Conservation (phyloP, 371 early-diverging fungal genomes). For the Rhizopus microsporus region DNA sequence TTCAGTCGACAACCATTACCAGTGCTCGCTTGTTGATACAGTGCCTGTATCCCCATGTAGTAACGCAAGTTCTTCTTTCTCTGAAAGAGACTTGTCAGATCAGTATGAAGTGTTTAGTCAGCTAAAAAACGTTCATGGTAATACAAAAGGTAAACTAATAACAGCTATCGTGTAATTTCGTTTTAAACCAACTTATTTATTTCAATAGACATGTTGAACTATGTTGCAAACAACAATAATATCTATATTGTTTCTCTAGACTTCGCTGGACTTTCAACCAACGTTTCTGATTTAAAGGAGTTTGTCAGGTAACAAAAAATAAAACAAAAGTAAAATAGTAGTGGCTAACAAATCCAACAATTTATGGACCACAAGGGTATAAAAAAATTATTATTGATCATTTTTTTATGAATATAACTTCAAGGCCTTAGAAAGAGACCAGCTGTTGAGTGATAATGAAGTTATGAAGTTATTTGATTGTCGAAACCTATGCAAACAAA, state of each 20-base stretch:
- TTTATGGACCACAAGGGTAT: slow-evolving; percentile 13
- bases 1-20: slow-evolving; percentile 3
- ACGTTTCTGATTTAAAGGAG: slow-evolving; percentile 15
- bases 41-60: slow-evolving; percentile 8
- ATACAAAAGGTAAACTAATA: slow-evolving; percentile 6
- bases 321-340: slow-evolving; percentile 14
- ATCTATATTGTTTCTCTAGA: slow-evolving; percentile 17
- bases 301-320: slow-evolving; percentile 21
- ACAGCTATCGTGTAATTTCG: slow-evolving; percentile 3
- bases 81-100: slow-evolving; percentile 9
- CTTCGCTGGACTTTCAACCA: slow-evolving; percentile 17
- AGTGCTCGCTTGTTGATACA: slow-evolving; percentile 8
- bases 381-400: slow-evolving; percentile 7
- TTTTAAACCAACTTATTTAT: slow-evolving; percentile 5
- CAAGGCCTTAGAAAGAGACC: slow-evolving; percentile 13
- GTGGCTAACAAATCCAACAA: slow-evolving; percentile 16
- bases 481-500: slow-evolving; percentile 13
- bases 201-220: slow-evolving; percentile 10
- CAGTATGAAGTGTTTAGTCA: slow-evolving; percentile 2
- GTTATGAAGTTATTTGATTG: slow-evolving; percentile 10
- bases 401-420: slow-evolving; percentile 6
- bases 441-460: slow-evolving; percentile 8
- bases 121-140: neutral
- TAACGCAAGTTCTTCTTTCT: slow-evolving; percentile 4
- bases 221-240: slow-evolving; percentile 13